Base-by-base conservation (phyloP, 192 early-diverging fungal species). In the Dissophora globulifera region DNA sequence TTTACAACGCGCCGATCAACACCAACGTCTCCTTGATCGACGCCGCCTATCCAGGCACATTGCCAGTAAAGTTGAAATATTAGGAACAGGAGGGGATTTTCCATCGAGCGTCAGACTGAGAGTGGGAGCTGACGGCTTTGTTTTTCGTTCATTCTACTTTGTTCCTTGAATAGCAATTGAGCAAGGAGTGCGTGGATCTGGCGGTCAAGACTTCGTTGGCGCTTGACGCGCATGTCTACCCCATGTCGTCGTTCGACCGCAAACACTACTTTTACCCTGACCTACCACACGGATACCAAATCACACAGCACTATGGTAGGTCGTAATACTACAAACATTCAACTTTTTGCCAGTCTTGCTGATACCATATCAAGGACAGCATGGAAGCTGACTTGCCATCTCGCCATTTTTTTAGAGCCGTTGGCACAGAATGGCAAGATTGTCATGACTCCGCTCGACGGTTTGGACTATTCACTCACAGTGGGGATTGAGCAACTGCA, bases 221-320 rank as follows among this genome's bases (percentile, higher is more conserved):
- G 0, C 65, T 98, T 27, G 75, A 84, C 12, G 82, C 87, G 3
- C 81, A 85, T 31, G 83, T 96, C 26, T 87, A 93, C 50, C 61
- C 26, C 6, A 26, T 53, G 23, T 94, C 91, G 13, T 82, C 87
- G 1, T 98, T 98, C 70, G 96, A 96, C 56, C 87, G 96, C 46
- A 96, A 98, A 69, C 96, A 98, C 70, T 98, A 98, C 65, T 96
- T 96, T 80, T 98, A 98, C 72, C 87, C 91, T 3, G 96, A 98
- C 81, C 82, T 95, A 62, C 95, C 96, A 15, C 88, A 87, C 49
- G 95, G 96, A 17, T 98, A 95, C 78, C 96, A 98, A 81, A 96
- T 98, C 64, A 98, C 96, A 20, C 96, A 98, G 65, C 88, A 94
- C 49, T 84, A 82, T 53, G 84, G 86, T 84, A 66, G 63, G 49